Base-by-base conservation (phyloP, 2,329 filamentous ascomycete genomes). In the Hirsutella thompsonii region DNA sequence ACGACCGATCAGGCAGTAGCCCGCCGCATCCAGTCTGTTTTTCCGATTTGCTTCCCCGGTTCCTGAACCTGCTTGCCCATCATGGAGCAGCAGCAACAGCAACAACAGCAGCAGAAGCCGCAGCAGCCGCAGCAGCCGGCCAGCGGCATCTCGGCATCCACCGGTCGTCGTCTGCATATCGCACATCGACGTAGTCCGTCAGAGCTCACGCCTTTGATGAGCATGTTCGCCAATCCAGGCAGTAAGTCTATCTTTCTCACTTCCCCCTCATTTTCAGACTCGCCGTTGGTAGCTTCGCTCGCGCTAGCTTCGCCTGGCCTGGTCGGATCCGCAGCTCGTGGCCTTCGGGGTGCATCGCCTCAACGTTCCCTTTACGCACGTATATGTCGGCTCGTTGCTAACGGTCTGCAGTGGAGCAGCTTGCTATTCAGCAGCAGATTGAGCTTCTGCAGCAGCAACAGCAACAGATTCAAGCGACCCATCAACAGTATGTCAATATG, bases 401-500 rank as follows among this genome's bases (percentile, higher is more conserved):
- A 20, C 28, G 13, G 4, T 10, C 8, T 47, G 38, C 54, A 94
- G 89, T 95, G 85, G 90, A 95, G 71, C 89, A 95, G 75, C 78
- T 94, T 59, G 87, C 87, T 59, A 89, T 96, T 60, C 89, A 94
- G 68, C 90, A 95, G 70, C 90, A 96, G 67, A 95, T 96, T 58
- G 90, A 96, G 67, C 76, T 93, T 59, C 74, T 96, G 57, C 90
- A 96, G 69, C 88, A 94, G 62, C 92, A 96, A 63, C 92, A 96
- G 62, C 89, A 96, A 64, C 89, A 95, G 61, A 93, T 96, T 58
- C 86, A 93, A 66, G 87, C 87, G 53, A 92, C 87, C 49, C 88
- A 95, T 58, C 89, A 95, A 66, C 90, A 96, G 67, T 95, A 94
- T 70, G 83, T 94, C 55, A 94, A 92, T 63, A 89, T 95, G 84